Evolutionary conservation across 108 stramenopile species (phyloP).

Genomic region (Asterionellopsis glacialis): DNA sequence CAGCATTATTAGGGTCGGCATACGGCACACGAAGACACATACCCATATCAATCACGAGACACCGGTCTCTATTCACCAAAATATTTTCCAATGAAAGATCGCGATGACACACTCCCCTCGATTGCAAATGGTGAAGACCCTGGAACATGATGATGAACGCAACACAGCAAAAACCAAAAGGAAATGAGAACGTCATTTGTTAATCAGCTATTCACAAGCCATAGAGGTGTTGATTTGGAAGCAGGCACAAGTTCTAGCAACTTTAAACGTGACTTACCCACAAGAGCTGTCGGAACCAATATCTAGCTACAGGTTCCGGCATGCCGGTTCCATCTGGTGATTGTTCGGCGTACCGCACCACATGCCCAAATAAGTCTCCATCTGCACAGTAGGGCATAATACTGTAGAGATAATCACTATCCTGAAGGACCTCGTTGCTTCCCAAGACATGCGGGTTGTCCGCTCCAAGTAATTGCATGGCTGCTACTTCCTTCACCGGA

Average conservation of each 20-base stretch:
- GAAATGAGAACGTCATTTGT: not conserved
- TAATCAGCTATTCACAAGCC: not conserved
- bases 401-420: slow-evolving; percentile 77
- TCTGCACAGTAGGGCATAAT: slow-evolving; percentile 87
- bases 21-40: slow-evolving; percentile 92
- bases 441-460: slow-evolving; percentile 64
- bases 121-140: slow-evolving; percentile 84
- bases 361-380: slow-evolving; percentile 88
- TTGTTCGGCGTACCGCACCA: slow-evolving; percentile 70
- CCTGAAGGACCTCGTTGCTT: slow-evolving; percentile 73
- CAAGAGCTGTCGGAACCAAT: slow-evolving; percentile 87
- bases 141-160: slow-evolving; percentile 1
- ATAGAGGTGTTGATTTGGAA: too few species aligned
- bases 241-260: not conserved
- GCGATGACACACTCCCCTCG: slow-evolving; percentile 84
- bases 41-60: slow-evolving; percentile 92
- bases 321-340: slow-evolving; percentile 69
- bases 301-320: slow-evolving; percentile 80
- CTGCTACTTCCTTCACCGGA: slow-evolving; percentile 87
- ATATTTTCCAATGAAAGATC: slow-evolving; percentile 90
- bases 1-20: slow-evolving; percentile 37
- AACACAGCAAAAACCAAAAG: not conserved
- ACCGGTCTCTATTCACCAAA: slow-evolving; percentile 68
- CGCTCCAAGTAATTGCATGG: slow-evolving; percentile 73
- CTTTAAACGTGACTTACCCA: slow-evolving; percentile 37